phyloP scores from a whole-genome alignment of 2,329 filamentous ascomycete genomes.

The Coleophoma crateriformis region DNA sequence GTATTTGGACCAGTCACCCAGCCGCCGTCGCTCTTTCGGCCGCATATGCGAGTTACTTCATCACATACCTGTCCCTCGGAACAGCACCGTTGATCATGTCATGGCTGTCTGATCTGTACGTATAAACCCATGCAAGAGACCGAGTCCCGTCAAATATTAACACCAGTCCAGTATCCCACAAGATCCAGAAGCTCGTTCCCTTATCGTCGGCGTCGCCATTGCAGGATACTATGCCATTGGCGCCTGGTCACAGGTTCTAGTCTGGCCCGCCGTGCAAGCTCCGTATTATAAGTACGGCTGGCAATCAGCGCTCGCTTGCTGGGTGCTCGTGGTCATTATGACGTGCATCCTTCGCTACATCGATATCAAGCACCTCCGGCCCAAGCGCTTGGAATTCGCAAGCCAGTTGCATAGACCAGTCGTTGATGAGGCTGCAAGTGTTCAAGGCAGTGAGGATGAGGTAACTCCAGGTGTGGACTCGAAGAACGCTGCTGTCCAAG shows the following conservation, averaged over 20 bases:
- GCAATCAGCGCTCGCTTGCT: conserved; percentile 39
- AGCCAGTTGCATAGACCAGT: not conserved
- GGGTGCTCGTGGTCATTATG: conserved; percentile 39
- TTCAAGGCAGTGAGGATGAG: not conserved
- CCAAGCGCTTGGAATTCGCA: not conserved
- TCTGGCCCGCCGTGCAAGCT: conserved; percentile 45
- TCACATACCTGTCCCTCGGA: conserved; percentile 40
- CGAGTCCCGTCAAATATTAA: conserved; percentile 17
- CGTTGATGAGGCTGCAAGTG: not conserved
- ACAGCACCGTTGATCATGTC: conserved; percentile 46
- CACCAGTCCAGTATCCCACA: conserved; percentile 30
- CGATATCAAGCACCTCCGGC: conserved; percentile 33
- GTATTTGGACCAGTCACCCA: conserved; percentile 43
- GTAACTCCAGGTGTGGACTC: not conserved
- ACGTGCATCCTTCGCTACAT: conserved; percentile 36
- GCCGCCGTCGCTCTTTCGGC: conserved; percentile 34
- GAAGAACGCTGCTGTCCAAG: not conserved
- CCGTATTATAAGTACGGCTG: conserved; percentile 44
- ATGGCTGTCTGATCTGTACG: conserved; percentile 42
- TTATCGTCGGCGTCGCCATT: conserved; percentile 43
- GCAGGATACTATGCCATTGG: conserved; percentile 44
- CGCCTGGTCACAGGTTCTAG: conserved; percentile 44
- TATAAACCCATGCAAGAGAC: not conserved
- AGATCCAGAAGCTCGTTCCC: conserved; percentile 41
- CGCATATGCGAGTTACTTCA: conserved; percentile 47